These are phyloP conservation scores for Acacia acuminata DNA, from an alignment of 306 rosid species.

Conservation along the genomic window DNA sequence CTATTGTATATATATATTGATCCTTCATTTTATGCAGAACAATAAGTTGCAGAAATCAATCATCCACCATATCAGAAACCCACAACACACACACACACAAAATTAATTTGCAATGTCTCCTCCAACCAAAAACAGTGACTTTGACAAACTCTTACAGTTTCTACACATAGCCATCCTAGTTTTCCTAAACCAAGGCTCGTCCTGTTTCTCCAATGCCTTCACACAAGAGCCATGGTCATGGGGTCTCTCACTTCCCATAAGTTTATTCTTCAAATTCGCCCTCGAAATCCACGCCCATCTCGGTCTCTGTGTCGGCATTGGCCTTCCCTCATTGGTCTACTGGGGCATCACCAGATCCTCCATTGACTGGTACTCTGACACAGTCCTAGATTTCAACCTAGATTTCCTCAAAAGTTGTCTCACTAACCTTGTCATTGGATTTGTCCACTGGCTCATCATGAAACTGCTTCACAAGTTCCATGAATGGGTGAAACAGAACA, in stretches of 20 bases:
- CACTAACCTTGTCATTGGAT: conserved; percentile 33
- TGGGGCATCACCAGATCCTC: conserved; percentile 43
- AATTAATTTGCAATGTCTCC: conserved; percentile 15
- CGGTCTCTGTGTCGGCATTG: conserved; percentile 42
- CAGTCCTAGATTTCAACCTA: conserved; percentile 31
- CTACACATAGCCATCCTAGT: conserved; percentile 41
- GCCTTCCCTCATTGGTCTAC: conserved; percentile 41
- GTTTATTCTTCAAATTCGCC: conserved; percentile 44
- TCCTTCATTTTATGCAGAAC: background rate
- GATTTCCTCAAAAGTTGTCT: conserved; percentile 37
- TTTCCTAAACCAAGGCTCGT: conserved; percentile 50
- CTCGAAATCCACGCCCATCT: conserved; percentile 44
- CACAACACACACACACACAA: background rate
- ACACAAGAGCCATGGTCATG: conserved; percentile 40
- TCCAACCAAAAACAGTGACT: conserved; percentile 23
- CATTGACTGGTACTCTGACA: conserved; percentile 40
- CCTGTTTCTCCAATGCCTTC: conserved; percentile 34
- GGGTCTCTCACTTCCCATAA: conserved; percentile 41
- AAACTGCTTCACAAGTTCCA: conserved; percentile 30
- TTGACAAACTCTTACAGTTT: conserved; percentile 34
- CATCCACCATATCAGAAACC: conserved; percentile 12
- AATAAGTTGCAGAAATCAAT: conserved; percentile 34
- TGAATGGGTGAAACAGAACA: conserved; percentile 32
- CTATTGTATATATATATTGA: conserved; percentile 36
- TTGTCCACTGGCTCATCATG: conserved; percentile 29